phyloP scores from a whole-genome alignment of 1,284 basidiomycete genomes.

The Tilletia walkeri region DNA sequence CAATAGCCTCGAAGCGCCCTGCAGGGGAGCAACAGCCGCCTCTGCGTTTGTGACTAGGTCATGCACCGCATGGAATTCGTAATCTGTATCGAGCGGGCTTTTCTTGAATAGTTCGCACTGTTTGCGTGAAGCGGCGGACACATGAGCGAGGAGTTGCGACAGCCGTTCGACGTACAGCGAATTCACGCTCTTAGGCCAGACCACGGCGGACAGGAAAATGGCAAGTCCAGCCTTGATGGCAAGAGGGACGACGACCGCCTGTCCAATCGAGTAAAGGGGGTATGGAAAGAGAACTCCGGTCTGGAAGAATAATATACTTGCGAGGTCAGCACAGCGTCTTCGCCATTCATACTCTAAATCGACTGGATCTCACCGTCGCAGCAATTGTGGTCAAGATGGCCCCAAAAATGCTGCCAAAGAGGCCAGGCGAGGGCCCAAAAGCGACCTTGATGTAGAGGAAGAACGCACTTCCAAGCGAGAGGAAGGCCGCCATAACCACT shows the following conservation, averaged over 20 bases:
- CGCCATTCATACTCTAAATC: constrained; percentile 58
- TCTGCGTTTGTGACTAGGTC: constrained; percentile 62
- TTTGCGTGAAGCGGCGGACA: constrained; percentile 60
- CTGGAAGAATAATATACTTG: constrained; percentile 52
- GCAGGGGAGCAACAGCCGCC: constrained; percentile 62
- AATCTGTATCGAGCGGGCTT: constrained; percentile 59
- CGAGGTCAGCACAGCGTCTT: constrained; percentile 63
- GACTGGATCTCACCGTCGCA: constrained; percentile 33
- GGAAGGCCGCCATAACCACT: constrained; percentile 66
- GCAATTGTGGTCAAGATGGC: constrained; percentile 13
- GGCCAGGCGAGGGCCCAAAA: constrained; percentile 67
- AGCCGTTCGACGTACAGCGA: constrained; percentile 65
- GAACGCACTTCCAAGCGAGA: constrained; percentile 66
- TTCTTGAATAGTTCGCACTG: constrained; percentile 62
- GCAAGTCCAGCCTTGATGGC: constrained; percentile 66
- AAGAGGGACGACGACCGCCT: constrained; percentile 65
- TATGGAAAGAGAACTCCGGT: constrained; percentile 63
- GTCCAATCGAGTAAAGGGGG: constrained; percentile 66
- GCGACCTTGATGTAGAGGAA: constrained; percentile 68
- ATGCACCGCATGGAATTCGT: constrained; percentile 34
- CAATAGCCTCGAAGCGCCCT: constrained; percentile 64
- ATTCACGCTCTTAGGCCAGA: constrained; percentile 71
- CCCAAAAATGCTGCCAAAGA: constrained; percentile 64
- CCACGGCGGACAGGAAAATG: constrained; percentile 62
- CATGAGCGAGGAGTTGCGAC: constrained; percentile 62